Evolutionary conservation across 177 flowering plant species (phyloP), one percentile per base, ranked within the genome.

Genomic region (Vitis hybrid): DNA sequence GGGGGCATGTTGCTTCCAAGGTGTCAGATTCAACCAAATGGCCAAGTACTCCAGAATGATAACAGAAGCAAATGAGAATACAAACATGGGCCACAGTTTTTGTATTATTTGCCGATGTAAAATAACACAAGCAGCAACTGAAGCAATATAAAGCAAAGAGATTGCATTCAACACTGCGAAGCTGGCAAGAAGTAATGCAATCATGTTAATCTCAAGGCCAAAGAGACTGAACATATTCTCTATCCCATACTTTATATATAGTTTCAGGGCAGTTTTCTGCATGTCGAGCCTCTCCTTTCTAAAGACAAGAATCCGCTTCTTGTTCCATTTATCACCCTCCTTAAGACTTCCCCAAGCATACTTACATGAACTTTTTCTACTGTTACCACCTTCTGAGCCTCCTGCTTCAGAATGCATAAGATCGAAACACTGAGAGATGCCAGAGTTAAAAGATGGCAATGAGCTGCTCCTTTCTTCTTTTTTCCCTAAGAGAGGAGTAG

Each of bases 121-220:
- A 70, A 96, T 88, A 70, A 92, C 74, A 80, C 95, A 96, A 67
- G 93, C 88, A 67, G 90, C 94, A 74, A 96, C 97, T 73, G 81
- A 80, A 49, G 84, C 90, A 68, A 94, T 84, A 68, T 92, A 96
- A 19, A 92, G 70, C 78, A 96, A 68, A n/a, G 99, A 96, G 64
- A 94, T 68, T 6, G 81, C 95, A 83, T 96, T 96, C 77, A 93
- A 76, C 76, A 96, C 69, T 18, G 91, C 90, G 79, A 96, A 93
- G 80, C 99, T 94, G 17, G 93, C 91, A 60, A 96, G 84, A 72
- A 96, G 93, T 77, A 96, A 79, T 2, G 82, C 87, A 62, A 96
- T 85, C 99, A 96, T 96, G 81, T 84, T 96, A 18, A 96, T 90
- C 89, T 96, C 98, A 51, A 96, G 95, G 68, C 99, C 98, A 74